phyloP scores from a whole-genome alignment of 192 early-diverging fungal genomes.

The Paraglomus occultum region DNA sequence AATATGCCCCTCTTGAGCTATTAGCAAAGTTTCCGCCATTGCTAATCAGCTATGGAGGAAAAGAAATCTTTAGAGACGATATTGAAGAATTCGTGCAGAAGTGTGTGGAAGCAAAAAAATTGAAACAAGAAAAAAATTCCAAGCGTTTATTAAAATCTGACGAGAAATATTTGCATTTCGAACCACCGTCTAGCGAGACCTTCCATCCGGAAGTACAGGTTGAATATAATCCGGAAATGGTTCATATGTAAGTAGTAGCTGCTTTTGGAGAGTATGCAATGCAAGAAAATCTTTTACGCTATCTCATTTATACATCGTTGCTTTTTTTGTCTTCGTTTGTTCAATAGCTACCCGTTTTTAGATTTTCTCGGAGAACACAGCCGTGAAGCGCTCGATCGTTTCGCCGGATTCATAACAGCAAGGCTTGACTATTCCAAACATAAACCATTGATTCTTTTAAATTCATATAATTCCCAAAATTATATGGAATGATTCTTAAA shows the following conservation, averaged over 20 bases:
- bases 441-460: no score
- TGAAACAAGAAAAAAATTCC: neutral
- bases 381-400: neutral
- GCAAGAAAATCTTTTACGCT: neutral
- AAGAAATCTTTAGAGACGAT: slow-evolving; percentile 24
- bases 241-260: slow-evolving; percentile 6
- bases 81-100: slow-evolving; percentile 21
- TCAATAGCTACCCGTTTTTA: slow-evolving; percentile 9
- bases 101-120: slow-evolving; percentile 22
- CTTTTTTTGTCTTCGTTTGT: neutral
- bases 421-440: no score
- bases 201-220: slow-evolving; percentile 2
- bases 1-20: neutral
- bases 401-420: neutral
- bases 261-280: neutral
- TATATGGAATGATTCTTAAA: no score
- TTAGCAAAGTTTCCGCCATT: slow-evolving; percentile 24
- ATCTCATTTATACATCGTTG: neutral
- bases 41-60: slow-evolving; percentile 21
- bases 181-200: neutral
- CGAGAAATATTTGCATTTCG: no score
- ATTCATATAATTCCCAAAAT: no score
- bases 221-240: slow-evolving; percentile 10
- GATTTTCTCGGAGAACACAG: slow-evolving; percentile 3
- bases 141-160: neutral